Conservation (phyloP, 2,329 filamentous ascomycete species). For the Didymella keratinophila region DNA sequence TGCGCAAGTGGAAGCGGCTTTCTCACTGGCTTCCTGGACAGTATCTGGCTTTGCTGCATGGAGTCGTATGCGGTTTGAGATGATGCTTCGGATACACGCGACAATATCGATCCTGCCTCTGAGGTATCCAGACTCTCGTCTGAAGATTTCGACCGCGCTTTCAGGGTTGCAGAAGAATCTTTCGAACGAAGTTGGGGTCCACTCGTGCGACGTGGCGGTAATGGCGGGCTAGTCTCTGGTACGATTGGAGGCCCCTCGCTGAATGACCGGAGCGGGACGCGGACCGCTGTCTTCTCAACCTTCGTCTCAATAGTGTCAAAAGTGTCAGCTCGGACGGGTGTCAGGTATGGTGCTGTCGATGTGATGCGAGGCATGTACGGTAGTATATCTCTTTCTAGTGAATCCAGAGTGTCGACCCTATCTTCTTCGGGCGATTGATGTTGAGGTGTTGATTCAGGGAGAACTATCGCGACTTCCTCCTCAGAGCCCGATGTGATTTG, state of each 20-base stretch:
- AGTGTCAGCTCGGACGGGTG: neutral
- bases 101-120: constrained; percentile 20
- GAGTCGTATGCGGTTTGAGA: constrained; percentile 25
- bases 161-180: constrained; percentile 2
- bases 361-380: constrained; percentile 28
- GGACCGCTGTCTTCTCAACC: neutral
- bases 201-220: constrained; percentile 35
- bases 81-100: constrained; percentile 27
- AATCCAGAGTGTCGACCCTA: constrained; percentile 16
- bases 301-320: constrained; percentile 10
- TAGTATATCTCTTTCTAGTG: constrained; percentile 27
- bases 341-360: constrained; percentile 17
- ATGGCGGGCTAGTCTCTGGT: constrained; percentile 18
- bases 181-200: constrained; percentile 11
- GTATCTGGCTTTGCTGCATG: constrained; percentile 2
- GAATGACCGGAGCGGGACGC: constrained; percentile 17
- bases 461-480: constrained; percentile 2
- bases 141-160: constrained; percentile 18
- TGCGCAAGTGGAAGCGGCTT: constrained; percentile 25
- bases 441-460: neutral
- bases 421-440: neutral
- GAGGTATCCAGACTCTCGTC: constrained; percentile 20
- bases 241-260: constrained; percentile 15
- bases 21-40: constrained; percentile 13
- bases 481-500: constrained; percentile 7